Base-by-base conservation (phyloP, 768 basidiomycete genomes). In the Tulasnella calospora region DNA sequence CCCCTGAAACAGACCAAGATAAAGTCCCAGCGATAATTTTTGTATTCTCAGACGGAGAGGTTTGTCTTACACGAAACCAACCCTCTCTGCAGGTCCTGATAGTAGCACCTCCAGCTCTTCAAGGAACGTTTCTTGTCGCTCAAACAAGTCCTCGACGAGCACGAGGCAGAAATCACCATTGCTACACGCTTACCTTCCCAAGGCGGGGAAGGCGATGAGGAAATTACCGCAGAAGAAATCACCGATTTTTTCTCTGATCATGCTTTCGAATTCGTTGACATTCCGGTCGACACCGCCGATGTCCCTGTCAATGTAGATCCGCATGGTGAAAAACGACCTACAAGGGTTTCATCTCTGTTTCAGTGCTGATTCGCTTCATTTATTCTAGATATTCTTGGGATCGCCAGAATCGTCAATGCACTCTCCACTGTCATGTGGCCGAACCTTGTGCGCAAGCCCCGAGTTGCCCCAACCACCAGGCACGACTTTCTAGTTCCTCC, bases 381-480 rank as follows among this genome's bases (percentile, higher is more conserved):
- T 3, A 6, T 44, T 27, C 38, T 67, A 74, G 77, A 67, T 10
- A 80, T 84, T 21, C 83, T 82, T 21, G 88, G 88, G 17, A 87
- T 94, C 44, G 88, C 89, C 40, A 90, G 94, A 35, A 90, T 94
- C 10, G 81, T 93, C 27, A 93, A 94, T 82, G 92, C 94, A 15
- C 85, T 95, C 67, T 91, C 92, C 83, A 94, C 94, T 0, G 89
- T 95, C 81, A 94, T 95, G 91, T 95, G 94, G 94, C 91, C 94
- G 5, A 92, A 91, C 0, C 91, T 95, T 89, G 84, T 88, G 71
- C 85, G 88, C 33, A 84, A 82, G 41, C 33, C 41, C 15, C 27
- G 27, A 13, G 38, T 36, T 27, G 23, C 69, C 41, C 51, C 47
- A 33, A 30, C 75, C 46, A 7, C 23, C 27, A 10, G 57, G 15